Evolutionary conservation across 208 protist species (phyloP), one percentile per base, ranked within the genome.

Genomic region (Leishmania major): DNA sequence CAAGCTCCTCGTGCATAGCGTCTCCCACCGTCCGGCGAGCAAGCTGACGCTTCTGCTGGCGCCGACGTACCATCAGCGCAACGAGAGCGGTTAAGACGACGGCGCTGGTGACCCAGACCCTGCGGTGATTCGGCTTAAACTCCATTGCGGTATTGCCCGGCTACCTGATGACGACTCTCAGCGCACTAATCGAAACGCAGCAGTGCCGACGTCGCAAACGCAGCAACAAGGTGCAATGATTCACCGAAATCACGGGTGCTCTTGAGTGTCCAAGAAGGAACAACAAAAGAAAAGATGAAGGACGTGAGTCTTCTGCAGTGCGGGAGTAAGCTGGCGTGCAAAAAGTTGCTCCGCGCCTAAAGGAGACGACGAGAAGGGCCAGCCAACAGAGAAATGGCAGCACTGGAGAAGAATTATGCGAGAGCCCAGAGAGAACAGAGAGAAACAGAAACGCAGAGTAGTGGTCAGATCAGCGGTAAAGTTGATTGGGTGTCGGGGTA

Each of bases 21-120:
- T 81, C 43, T 15, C 15, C 72, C 31, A 62, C 53, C 13, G 43
- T 75, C 13, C 69, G 37, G 17, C 28, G 37, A 31, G 75, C 22
- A 35, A 35, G 40, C 17, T n/a, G 37, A 35, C 35, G 31, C 37
- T 45, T 62, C 40, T 45, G 13, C 28, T 59, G n/a, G 45, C 62
- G 71, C 71, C 69, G 77, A 15, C 73, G 82, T 45, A 79, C 49
- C n/a, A 78, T 43, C 45, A 85, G 72, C 64, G 75, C 31, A 2
- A 78, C 31, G 43, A 85, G n/a, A 53, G 78, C 25, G 1, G 77
- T 82, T 2, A 78, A 19, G 10, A 79, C 64, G 5, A 60, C 55
- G 40, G 35, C 77, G 22, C 71, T 62, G 31, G 78, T 59, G 22
- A 75, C 37, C 82, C 82, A 85, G 43, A 45, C 73, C 77, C 35